A percentile compares a stretch with the other conserved stretches of the same genome.
phyloP scores from a whole-genome alignment of 1,284 basidiomycete genomes.

The Trametes hirsuta region DNA sequence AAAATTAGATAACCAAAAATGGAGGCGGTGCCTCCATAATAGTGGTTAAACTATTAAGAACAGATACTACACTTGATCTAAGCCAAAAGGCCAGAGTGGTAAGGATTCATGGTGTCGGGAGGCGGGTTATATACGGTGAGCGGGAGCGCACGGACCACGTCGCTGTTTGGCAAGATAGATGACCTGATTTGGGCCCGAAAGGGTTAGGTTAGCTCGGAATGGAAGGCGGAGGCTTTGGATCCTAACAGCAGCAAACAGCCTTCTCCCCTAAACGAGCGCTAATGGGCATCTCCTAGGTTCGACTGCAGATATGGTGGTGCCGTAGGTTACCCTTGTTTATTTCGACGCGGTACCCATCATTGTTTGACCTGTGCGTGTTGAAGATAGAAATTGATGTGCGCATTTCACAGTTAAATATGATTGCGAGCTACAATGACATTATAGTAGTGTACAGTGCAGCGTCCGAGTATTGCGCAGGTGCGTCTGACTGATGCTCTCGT shows the following conservation, averaged over 20 bases:
- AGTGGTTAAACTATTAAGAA: conserved; percentile 85
- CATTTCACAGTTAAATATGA: no score
- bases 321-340: no score
- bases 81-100: conserved; percentile 95
- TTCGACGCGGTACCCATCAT: no score
- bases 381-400: no score
- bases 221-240: conserved; percentile 20
- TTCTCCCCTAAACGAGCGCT: no score
- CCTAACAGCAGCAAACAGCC: conserved; percentile 15
- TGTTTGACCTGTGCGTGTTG: no score
- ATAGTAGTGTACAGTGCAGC: no score
- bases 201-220: neutral
- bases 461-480: no score
- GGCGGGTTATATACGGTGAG: neutral
- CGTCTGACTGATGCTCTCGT: no score
- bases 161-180: neutral
- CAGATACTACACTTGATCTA: conserved; percentile 97
- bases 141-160: conserved; percentile 14
- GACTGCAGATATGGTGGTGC: no score
- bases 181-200: neutral
- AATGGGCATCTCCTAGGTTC: no score
- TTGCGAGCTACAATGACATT: no score
- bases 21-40: conserved; percentile 48
- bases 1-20: conserved; percentile 30
- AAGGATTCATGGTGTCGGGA: conserved; percentile 26